Percentiles rank a stretch among this genome's conserved stretches.
Conservation (phyloP, 139 green algal species). For the Asterochloris erici region DNA sequence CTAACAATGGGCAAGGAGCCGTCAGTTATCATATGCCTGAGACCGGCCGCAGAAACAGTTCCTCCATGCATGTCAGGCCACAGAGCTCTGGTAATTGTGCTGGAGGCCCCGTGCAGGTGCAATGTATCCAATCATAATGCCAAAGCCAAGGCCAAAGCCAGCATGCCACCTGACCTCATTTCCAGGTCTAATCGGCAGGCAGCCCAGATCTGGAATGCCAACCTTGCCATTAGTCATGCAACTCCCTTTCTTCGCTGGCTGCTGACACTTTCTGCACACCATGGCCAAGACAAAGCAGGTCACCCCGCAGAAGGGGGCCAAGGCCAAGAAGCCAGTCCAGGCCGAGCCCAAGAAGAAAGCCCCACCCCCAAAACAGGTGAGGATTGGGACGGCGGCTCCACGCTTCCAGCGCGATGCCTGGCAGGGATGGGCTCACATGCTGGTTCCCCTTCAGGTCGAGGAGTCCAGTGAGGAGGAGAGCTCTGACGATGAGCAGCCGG, state of each 20-base stretch:
- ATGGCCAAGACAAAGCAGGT: slow-evolving; percentile 30
- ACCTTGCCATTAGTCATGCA: too few relatives aligned
- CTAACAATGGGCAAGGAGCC: too few relatives aligned
- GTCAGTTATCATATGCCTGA: too few relatives aligned
- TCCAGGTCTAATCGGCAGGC: too few relatives aligned
- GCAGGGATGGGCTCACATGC: neutral
- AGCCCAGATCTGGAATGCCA: too few relatives aligned
- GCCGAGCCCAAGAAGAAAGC: slow-evolving; percentile 27
- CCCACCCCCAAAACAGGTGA: slow-evolving; percentile 17
- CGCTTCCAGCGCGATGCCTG: neutral
- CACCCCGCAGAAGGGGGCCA: slow-evolving; percentile 15
- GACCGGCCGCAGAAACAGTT: too few relatives aligned
- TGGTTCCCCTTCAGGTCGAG: slow-evolving; percentile 4
- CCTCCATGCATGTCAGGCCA: too few relatives aligned
- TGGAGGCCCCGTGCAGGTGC: too few relatives aligned
- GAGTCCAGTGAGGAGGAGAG: slow-evolving; percentile 17
- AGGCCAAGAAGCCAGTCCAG: slow-evolving; percentile 16
- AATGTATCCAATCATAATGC: too few relatives aligned
- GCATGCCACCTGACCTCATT: too few relatives aligned
- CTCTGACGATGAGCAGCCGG: neutral
- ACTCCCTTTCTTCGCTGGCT: neutral
- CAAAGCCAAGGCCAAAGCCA: too few relatives aligned
- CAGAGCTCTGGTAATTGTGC: too few relatives aligned
- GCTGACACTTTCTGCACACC: neutral
- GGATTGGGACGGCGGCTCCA: neutral